Base-by-base conservation (phyloP, 371 early-diverging fungal species). In the Apophysomyces trapeziformis region DNA sequence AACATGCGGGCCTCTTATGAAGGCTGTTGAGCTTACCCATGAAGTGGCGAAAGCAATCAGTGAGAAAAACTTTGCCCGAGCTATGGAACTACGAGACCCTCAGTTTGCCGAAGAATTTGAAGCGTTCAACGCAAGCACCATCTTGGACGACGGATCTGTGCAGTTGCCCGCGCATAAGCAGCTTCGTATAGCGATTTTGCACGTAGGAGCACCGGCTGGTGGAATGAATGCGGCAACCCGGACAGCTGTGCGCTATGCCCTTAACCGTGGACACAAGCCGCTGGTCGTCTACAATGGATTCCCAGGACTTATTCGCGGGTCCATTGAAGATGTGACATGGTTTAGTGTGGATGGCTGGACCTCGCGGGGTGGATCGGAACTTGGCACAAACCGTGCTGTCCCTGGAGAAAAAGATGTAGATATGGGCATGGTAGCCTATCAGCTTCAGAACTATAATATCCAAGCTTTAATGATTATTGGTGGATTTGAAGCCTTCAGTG, bases 321-420 rank as follows among this genome's bases (percentile, higher is more conserved):
- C 94, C 41, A 70, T 95, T 46, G 68, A 83, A 39, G 89, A 90
- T 57, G 73, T 96, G 18, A 71, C 82, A 35, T 96, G 97, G 96
- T 84, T 91, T 68, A 86, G 91, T 44, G 96, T 97, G 7, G 90
- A 91, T 70, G 90, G 92, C n/a, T 96, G 97, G 95, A 92, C 94
- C 18, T 86, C 92, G 7, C 84, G 85, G 14, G 99, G 99, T 70
- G 99, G 99, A 12, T 95, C 96, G 38, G 91, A 93, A 67, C 87
- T 99, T 26, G 99, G 99, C 56, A 97, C 96, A 26, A 96, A 95
- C 85, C 89, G 96, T 43, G 89, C 87, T 70, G 92, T 93, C 69
- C 95, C 97, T 14, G 89, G 88, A 16, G 80, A 84, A 56, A 50
- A 50, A 21, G 91, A 92, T 64, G 75, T 91, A 13, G 96, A 95